These are phyloP conservation scores for Paramecium sonneborni DNA, from an alignment of 73 alveolate genomes.

Conservation along the genomic window DNA sequence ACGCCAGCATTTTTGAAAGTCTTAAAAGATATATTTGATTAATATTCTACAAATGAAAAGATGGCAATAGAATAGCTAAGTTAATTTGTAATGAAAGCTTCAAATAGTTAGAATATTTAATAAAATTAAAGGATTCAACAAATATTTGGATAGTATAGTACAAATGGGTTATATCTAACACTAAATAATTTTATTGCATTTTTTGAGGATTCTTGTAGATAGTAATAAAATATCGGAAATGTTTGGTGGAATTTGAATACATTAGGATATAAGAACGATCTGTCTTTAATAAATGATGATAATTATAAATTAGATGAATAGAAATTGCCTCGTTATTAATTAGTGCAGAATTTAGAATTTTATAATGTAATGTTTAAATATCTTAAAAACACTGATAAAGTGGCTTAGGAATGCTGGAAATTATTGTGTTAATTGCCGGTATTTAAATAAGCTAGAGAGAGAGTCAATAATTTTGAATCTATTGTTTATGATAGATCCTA, in stretches of 20 bases:
- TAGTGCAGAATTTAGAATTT: constrained; percentile 71
- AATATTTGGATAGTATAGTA: constrained; percentile 48
- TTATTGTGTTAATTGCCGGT: constrained; percentile 62
- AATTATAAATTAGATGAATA: constrained; percentile 36
- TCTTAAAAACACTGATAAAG: neutral
- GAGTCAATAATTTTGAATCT: neutral
- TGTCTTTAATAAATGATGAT: constrained; percentile 60
- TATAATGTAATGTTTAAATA: constrained; percentile 57
- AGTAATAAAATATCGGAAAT: constrained; percentile 52
- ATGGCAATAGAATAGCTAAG: constrained; percentile 74
- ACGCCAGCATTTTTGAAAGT: constrained; percentile 69
- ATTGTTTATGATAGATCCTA: neutral
- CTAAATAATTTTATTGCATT: constrained; percentile 74
- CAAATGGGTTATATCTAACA: constrained; percentile 65
- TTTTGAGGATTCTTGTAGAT: constrained; percentile 66
- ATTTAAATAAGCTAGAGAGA: neutral
- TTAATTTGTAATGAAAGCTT: constrained; percentile 72
- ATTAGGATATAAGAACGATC: constrained; percentile 76
- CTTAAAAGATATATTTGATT: constrained; percentile 70
- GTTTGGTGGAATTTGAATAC: constrained; percentile 83
- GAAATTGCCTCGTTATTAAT: constrained; percentile 77
- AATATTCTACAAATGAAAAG: constrained; percentile 72
- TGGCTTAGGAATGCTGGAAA: constrained; percentile 82
- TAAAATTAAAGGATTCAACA: constrained; percentile 66
- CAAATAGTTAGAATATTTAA: constrained; percentile 72